These are phyloP conservation scores for Tolypocladium nubicola DNA, from an alignment of 2,329 filamentous ascomycete species.

Conservation along the genomic window DNA sequence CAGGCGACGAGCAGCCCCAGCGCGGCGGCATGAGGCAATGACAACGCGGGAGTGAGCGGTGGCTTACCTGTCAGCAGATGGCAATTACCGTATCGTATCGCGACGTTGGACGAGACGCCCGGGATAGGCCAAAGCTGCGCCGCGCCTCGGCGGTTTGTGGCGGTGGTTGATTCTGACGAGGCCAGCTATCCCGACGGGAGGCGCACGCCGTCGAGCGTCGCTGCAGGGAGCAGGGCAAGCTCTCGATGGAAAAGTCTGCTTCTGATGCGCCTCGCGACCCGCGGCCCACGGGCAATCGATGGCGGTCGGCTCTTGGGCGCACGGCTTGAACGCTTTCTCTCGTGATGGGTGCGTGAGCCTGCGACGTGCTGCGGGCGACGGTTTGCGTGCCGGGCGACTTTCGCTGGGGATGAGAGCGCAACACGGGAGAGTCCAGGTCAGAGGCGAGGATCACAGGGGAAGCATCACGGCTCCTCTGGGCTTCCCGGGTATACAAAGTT, in stretches of 20 bases:
- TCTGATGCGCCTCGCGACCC: not conserved
- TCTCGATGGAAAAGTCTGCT: not conserved
- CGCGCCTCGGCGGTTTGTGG: not conserved
- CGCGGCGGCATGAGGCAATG: not conserved
- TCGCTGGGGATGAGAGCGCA: not conserved
- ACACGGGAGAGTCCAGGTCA: not conserved
- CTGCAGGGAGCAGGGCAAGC: not conserved
- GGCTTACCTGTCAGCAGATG: not conserved
- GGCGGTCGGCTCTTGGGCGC: not conserved
- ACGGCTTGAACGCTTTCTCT: not conserved
- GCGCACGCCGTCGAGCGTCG: not conserved
- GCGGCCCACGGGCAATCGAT: not conserved
- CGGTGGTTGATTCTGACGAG: not conserved
- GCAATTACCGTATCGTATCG: not conserved
- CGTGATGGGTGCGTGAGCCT: not conserved
- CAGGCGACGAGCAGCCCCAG: not conserved
- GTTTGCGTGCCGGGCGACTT: not conserved
- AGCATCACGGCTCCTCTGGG: not conserved
- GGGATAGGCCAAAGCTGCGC: not conserved
- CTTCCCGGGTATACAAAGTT: not conserved
- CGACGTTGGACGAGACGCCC: not conserved
- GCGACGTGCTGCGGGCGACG: not conserved
- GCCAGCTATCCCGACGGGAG: not conserved
- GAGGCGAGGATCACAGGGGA: not conserved
- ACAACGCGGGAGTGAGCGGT: not conserved